Evolutionary conservation across 2,329 filamentous ascomycete genomes (phyloP).

Genomic region (Cercospora sp.): DNA sequence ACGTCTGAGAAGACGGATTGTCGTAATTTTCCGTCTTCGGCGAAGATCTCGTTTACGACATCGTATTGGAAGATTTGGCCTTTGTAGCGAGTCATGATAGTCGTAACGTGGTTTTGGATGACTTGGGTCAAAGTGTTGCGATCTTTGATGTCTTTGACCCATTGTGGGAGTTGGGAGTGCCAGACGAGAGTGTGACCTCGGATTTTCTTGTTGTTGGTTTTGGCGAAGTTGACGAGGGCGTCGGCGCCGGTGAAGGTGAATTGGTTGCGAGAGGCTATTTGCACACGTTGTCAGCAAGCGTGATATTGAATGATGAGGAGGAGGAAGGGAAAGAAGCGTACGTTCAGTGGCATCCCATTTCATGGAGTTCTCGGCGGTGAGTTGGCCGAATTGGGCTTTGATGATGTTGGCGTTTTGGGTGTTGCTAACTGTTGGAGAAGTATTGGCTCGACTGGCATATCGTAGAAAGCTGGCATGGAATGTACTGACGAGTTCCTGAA

Average conservation of each 20-base stretch:
- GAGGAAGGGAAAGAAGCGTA: slow-evolving; percentile 14
- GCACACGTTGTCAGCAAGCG: neutral
- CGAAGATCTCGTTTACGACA: slow-evolving; percentile 64
- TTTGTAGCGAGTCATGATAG: slow-evolving; percentile 60
- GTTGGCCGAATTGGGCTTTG: slow-evolving; percentile 61
- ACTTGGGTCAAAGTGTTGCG: slow-evolving; percentile 55
- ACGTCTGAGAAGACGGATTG: slow-evolving; percentile 65
- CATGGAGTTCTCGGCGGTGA: slow-evolving; percentile 68
- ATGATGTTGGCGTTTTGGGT: slow-evolving; percentile 59
- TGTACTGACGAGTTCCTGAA: slow-evolving; percentile 44
- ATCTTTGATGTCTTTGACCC: slow-evolving; percentile 60
- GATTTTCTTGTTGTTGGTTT: slow-evolving; percentile 57
- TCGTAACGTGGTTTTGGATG: slow-evolving; percentile 61
- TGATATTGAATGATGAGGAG: neutral
- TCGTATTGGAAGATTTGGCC: slow-evolving; percentile 63
- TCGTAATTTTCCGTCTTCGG: slow-evolving; percentile 64
- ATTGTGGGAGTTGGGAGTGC: slow-evolving; percentile 56
- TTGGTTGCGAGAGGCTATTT: slow-evolving; percentile 33
- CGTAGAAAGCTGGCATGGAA: too few species aligned
- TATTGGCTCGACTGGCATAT: neutral
- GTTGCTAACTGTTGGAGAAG: slow-evolving; percentile 40
- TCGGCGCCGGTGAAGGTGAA: slow-evolving; percentile 63
- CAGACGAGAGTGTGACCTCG: slow-evolving; percentile 68
- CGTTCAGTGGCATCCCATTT: slow-evolving; percentile 64
- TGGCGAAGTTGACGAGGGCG: slow-evolving; percentile 61